Percentiles rank a stretch among this genome's conserved stretches.
These are phyloP conservation scores for Neoascochyta sp. DNA, from an alignment of 2,329 filamentous ascomycete genomes.

Conservation along the genomic window DNA sequence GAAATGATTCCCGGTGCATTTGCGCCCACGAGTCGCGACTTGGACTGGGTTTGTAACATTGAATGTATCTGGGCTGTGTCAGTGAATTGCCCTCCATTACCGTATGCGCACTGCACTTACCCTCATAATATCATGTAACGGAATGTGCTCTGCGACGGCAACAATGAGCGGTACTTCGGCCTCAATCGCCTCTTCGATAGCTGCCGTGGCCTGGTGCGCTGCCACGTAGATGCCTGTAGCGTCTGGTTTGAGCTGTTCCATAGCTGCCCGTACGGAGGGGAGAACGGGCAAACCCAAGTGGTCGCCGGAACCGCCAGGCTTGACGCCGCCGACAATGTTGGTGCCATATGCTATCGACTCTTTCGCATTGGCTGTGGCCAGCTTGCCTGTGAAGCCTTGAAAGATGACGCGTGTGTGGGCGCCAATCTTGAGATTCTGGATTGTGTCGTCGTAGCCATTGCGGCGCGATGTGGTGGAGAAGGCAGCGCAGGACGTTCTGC, in stretches of 20 bases:
- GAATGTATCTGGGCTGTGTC: constrained; percentile 57
- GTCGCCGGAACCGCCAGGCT: constrained; percentile 64
- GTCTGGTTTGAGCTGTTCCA: constrained; percentile 67
- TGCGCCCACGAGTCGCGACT: constrained; percentile 71
- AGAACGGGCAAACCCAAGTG: constrained; percentile 71
- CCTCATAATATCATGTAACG: constrained; percentile 71
- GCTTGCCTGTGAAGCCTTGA: constrained; percentile 66
- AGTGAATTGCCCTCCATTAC: too few relatives aligned
- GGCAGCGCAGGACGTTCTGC: constrained; percentile 8
- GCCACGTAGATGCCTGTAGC: constrained; percentile 78
- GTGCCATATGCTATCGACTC: constrained; percentile 76
- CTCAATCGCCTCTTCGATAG: constrained; percentile 76
- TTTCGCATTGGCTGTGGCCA: constrained; percentile 71
- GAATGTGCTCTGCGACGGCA: constrained; percentile 76
- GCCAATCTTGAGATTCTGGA: constrained; percentile 64
- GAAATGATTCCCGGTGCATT: constrained; percentile 80
- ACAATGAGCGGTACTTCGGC: constrained; percentile 75
- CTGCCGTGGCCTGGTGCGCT: constrained; percentile 66
- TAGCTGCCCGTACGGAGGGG: constrained; percentile 64
- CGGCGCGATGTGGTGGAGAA: constrained; percentile 30
- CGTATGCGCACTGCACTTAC: constrained; percentile 40
- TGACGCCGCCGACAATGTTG: constrained; percentile 75
- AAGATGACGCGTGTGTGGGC: constrained; percentile 65
- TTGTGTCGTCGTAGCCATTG: constrained; percentile 57
- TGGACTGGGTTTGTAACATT: constrained; percentile 67